Evolutionary conservation across 2,329 filamentous ascomycete species (phyloP).

Genomic region (Pseudocercospora vitis): DNA sequence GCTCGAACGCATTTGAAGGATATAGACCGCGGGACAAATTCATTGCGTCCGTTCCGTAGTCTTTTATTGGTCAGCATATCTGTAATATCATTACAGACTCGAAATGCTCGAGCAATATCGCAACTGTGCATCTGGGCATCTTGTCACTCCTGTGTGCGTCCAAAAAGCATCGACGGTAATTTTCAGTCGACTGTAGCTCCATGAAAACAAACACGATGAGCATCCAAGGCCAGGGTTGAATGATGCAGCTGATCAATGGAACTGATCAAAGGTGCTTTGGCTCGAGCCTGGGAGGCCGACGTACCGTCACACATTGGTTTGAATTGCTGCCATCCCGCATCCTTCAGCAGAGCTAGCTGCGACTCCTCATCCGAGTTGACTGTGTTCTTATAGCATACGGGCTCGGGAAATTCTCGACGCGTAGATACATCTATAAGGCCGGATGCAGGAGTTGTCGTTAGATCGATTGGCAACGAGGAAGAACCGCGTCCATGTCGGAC

Average conservation of each 20-base stretch:
- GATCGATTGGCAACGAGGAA: neutral
- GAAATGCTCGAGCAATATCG: too few species aligned
- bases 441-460: neutral
- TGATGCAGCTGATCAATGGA: neutral
- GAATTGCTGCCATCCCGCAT: neutral
- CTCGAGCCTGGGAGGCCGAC: neutral
- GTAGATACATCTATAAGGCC: neutral
- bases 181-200: neutral
- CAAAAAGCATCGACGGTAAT: too few species aligned
- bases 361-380: neutral
- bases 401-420: neutral
- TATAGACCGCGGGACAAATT: neutral
- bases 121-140: too few species aligned
- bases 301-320: neutral
- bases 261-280: too few species aligned
- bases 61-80: neutral
- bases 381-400: neutral
- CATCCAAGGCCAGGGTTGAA: neutral
- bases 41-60: neutral
- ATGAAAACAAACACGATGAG: neutral
- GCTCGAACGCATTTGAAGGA: neutral
- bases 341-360: neutral
- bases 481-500: too few species aligned
- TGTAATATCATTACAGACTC: neutral
- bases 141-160: too few species aligned